Percentiles rank a stretch among this genome's conserved stretches.
Conservation (phyloP, 1,284 basidiomycete genomes). For the Cerrena zonata region DNA sequence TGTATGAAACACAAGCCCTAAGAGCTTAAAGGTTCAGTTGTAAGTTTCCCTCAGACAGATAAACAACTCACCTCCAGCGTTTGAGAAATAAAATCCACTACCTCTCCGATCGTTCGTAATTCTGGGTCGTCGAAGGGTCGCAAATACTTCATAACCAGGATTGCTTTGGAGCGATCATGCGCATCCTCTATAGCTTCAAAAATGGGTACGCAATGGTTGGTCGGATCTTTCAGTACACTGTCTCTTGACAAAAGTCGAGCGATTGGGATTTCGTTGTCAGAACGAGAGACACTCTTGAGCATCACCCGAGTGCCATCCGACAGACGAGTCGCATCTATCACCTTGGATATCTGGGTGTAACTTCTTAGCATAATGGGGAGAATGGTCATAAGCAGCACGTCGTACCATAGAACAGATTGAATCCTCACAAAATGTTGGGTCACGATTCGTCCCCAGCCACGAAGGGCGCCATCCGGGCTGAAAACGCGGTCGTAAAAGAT, state of each 20-base stretch:
- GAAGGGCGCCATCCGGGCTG: neutral
- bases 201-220: conserved; percentile 23
- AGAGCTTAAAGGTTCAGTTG: too few relatives aligned
- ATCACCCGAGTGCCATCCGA: neutral
- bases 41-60: too few relatives aligned
- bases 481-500: neutral
- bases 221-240: neutral
- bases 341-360: neutral
- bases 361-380: neutral
- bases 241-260: neutral
- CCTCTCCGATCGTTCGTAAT: conserved; percentile 22
- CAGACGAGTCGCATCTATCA: neutral
- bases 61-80: conserved; percentile 32
- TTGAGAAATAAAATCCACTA: conserved; percentile 23
- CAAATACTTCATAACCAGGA: conserved; percentile 23
- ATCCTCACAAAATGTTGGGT: neutral
- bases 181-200: conserved; percentile 15
- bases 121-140: conserved; percentile 16
- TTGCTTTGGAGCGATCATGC: conserved; percentile 4
- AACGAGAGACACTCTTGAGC: neutral
- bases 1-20: conserved; percentile 39
- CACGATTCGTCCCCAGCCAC: neutral
- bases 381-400: neutral
- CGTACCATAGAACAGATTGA: neutral
- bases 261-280: neutral